Evolutionary conservation across 164 flowering plant genomes (phyloP), one percentile per base, ranked within the genome.

Genomic region (Liquidambar formosana): DNA sequence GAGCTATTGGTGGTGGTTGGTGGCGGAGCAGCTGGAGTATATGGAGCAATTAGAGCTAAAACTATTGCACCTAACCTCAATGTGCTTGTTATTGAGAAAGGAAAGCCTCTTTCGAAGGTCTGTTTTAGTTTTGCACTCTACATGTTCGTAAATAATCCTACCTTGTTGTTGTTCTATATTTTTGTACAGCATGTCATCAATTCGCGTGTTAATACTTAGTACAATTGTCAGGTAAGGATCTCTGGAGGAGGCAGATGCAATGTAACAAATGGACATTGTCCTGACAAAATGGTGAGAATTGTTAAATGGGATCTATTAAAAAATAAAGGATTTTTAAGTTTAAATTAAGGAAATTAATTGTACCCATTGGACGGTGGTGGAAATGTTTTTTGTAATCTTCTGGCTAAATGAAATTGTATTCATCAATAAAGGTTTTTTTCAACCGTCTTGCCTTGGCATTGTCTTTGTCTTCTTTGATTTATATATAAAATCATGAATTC

Each of bases 191-290:
- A 0, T 43, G 14, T 16, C 11, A 27, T 45, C 26, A 41, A 25
- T 64, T 11, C 8, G 5, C 1, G 5, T 12, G 51, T 44, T 63
- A 28, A 28, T 52, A 54, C 15, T 44, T 59, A 22, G 6, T 73
- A 22, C 45, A 16, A 6, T 77, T 65, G 56, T 43, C 74, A 94
- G 99, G 99, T 95, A 1, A 95, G 82, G 69, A 81, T 95, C 72
- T 95, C 99, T 62, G 99, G 99, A 9, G 99, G 99, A 52, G 99
- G 99, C 1, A 80, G 97, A 43, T 95, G 99, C 84, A 95, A 95
- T 81, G 96, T 95, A 67, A 95, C 99, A 21, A 92, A 91, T 78
- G 99, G 99, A 65, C 96, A 91, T 76, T 89, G 75, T 74, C 61
- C 69, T 70, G 99, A 95, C 56, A 80, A 80, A 57, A 72, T 68